phyloP scores from a whole-genome alignment of 371 early-diverging fungal genomes.

The Mucor circinelloides region DNA sequence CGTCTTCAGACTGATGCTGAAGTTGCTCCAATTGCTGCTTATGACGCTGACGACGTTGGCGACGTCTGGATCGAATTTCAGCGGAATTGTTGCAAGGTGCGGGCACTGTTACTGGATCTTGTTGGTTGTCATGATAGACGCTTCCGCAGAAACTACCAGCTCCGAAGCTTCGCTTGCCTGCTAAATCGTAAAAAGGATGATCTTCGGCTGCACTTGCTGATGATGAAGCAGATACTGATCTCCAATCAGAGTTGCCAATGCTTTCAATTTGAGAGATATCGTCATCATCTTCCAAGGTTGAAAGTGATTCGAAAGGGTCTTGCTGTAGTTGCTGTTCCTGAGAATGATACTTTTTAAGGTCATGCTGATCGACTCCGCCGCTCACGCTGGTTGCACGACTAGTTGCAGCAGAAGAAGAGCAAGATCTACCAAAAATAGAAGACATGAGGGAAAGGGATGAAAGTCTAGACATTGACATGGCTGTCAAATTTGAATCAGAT shows the following conservation, averaged over 20 bases:
- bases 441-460: conserved; percentile 39
- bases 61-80: conserved; percentile 17
- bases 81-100: not conserved
- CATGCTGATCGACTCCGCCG: not conserved
- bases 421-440: conserved; percentile 33
- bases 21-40: conserved; percentile 14
- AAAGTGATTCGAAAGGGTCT: not conserved
- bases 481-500: conserved; percentile 11
- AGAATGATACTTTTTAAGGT: not conserved
- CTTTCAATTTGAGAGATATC: conserved; percentile 8
- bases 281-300: conserved; percentile 7
- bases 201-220: conserved; percentile 10
- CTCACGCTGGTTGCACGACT: conserved; percentile 25
- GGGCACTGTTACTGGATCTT: conserved; percentile 4
- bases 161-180: conserved; percentile 25
- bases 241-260: not conserved
- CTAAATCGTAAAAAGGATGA: conserved; percentile 27
- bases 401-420: not conserved
- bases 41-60: conserved; percentile 17
- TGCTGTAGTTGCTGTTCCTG: not conserved
- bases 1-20: not conserved
- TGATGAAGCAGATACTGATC: not conserved
- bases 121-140: conserved; percentile 18
- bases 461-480: conserved; percentile 33
- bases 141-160: conserved; percentile 31